Conservation (phyloP, 2,329 filamentous ascomycete genomes). For the Chrysoporthe austroafricana region DNA sequence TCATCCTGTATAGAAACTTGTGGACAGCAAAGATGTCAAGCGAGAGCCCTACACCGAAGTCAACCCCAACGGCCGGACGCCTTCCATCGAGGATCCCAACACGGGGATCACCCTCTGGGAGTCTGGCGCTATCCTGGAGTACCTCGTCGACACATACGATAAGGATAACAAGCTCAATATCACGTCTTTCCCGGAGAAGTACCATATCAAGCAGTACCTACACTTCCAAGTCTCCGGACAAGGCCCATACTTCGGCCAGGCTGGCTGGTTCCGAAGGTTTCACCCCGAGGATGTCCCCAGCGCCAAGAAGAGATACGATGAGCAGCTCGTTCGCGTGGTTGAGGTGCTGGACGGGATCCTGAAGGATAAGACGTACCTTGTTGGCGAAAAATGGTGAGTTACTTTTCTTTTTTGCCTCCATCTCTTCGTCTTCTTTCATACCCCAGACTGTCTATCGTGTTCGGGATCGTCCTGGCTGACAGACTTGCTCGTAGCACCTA, state of each 20-base stretch:
- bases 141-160: constrained; percentile 47
- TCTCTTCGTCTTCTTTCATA: background rate
- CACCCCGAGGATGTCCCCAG: constrained; percentile 48
- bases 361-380: constrained; percentile 40
- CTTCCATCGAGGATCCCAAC: constrained; percentile 47
- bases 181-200: constrained; percentile 38
- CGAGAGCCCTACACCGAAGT: constrained; percentile 16
- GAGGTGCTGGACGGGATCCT: constrained; percentile 49
- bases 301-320: constrained; percentile 50
- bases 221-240: constrained; percentile 47
- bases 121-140: constrained; percentile 50
- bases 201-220: constrained; percentile 41
- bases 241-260: constrained; percentile 49
- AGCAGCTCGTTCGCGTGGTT: constrained; percentile 51
- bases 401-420: background rate
- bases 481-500: constrained; percentile 29
- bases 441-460: background rate
- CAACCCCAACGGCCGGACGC: constrained; percentile 34
- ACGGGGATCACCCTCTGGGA: constrained; percentile 49
- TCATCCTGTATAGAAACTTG: background rate
- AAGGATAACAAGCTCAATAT: constrained; percentile 42
- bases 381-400: constrained; percentile 43
- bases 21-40: constrained; percentile 11
- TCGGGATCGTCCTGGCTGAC: background rate
- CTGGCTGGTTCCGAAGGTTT: constrained; percentile 41